Conservation (phyloP, 805 yeast species). For the Kockiozyma suomiensis region DNA sequence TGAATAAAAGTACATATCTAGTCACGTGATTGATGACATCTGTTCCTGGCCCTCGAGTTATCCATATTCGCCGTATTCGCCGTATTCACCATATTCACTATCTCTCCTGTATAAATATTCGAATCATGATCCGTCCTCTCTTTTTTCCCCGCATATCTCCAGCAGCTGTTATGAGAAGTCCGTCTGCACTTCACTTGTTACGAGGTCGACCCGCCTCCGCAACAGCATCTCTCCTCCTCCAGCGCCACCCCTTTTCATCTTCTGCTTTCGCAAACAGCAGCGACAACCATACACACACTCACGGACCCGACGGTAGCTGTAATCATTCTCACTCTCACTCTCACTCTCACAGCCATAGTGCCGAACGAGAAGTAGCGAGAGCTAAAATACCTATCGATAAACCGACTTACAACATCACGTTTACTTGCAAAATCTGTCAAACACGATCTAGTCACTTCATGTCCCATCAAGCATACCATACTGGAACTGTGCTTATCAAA, state of each 20-base stretch:
- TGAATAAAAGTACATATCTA: too few relatives aligned
- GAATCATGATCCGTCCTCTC: neutral
- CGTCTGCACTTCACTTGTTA: neutral
- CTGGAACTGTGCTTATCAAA: conserved; percentile 83
- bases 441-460: conserved; percentile 86
- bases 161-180: neutral
- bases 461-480: conserved; percentile 86
- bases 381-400: conserved; percentile 52
- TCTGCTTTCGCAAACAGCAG: neutral
- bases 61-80: too few relatives aligned
- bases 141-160: neutral
- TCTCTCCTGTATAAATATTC: too few relatives aligned
- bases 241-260: neutral
- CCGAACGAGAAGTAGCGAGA: conserved; percentile 9
- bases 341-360: conserved; percentile 14
- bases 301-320: conserved; percentile 3
- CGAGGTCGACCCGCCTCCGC: neutral
- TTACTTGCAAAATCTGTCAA: conserved; percentile 87
- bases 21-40: too few relatives aligned
- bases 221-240: conserved; percentile 1
- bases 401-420: conserved; percentile 83
- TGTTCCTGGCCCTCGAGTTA: too few relatives aligned
- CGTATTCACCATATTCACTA: too few relatives aligned
- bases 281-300: conserved; percentile 2
- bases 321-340: conserved; percentile 1